Percentiles rank a stretch among this genome's conserved stretches.
Conservation (phyloP, 2,329 filamentous ascomycete genomes). For the Xylariaceae sp. region DNA sequence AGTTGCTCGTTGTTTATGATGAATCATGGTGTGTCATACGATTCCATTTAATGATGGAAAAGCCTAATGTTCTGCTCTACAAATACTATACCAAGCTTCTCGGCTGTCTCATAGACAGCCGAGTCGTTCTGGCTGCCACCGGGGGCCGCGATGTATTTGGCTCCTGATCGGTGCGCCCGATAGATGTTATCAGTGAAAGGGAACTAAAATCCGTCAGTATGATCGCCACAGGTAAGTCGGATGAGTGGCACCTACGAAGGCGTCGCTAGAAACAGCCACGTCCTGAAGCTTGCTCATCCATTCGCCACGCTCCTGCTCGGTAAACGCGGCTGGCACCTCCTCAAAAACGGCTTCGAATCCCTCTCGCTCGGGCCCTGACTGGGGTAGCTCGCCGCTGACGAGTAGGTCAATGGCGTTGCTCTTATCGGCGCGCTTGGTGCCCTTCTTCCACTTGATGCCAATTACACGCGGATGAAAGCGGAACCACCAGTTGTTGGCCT, state of each 20-base stretch:
- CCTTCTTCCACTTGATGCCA: conserved; percentile 92
- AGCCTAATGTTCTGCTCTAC: conserved; percentile 91
- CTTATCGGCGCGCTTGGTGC: conserved; percentile 94
- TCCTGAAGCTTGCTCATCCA: conserved; percentile 80
- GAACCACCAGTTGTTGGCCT: conserved; percentile 99
- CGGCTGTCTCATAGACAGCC: conserved; percentile 80
- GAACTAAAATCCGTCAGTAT: conserved; percentile 54
- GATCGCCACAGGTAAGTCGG: not conserved
- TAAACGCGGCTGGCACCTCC: conserved; percentile 78
- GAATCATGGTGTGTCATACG: not conserved
- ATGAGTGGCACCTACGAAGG: conserved; percentile 65
- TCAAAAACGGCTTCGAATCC: conserved; percentile 89
- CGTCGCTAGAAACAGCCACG: conserved; percentile 88
- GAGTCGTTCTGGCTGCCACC: conserved; percentile 83
- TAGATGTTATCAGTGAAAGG: conserved; percentile 98
- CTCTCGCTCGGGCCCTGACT: conserved; percentile 75
- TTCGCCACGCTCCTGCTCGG: conserved; percentile 73
- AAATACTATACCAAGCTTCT: conserved; percentile 89
- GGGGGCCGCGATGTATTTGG: conserved; percentile 93
- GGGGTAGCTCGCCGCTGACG: conserved; percentile 84
- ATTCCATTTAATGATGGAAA: conserved; percentile 76
- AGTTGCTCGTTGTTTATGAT: not conserved
- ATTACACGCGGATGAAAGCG: conserved; percentile 91
- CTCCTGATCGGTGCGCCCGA: conserved; percentile 80
- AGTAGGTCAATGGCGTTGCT: conserved; percentile 96